phyloP scores from a whole-genome alignment of 306 rosid species.

The Medicago arabica region DNA sequence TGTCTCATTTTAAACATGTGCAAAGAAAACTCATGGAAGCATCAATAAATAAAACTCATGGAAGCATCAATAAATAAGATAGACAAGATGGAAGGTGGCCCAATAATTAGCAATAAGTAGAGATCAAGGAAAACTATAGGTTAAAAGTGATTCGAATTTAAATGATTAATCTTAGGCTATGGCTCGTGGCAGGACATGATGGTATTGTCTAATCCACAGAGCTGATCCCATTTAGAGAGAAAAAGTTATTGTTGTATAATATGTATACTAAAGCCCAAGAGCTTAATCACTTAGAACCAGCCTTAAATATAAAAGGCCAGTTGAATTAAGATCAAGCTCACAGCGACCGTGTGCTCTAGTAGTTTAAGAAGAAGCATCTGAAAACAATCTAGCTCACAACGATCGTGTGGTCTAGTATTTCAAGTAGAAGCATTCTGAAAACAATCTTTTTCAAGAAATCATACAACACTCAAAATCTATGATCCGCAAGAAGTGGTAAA shows the following conservation, averaged over 20 bases:
- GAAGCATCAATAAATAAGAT: background rate
- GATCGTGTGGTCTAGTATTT: constrained; percentile 18
- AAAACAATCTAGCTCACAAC: background rate
- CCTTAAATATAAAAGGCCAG: background rate
- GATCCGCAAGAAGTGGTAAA: background rate
- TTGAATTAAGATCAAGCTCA: constrained; percentile 1
- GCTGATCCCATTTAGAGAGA: background rate
- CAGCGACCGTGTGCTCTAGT: background rate
- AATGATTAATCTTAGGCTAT: background rate
- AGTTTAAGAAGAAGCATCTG: constrained; percentile 9
- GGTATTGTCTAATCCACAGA: background rate
- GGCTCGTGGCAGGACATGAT: background rate
- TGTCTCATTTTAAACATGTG: background rate
- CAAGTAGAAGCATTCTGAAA: background rate
- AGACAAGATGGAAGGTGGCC: background rate
- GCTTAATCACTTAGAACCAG: background rate
- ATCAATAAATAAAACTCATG: background rate
- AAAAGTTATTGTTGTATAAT: background rate
- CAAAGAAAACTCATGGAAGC: background rate
- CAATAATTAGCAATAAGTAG: background rate
- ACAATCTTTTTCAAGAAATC: background rate
- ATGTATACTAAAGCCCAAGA: background rate
- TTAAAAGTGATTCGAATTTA: background rate
- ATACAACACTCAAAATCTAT: constrained; percentile 21
- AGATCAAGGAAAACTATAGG: background rate